These are phyloP conservation scores for Fraxinus floribunda DNA, from an alignment of 305 asterid species.

Conservation along the genomic window DNA sequence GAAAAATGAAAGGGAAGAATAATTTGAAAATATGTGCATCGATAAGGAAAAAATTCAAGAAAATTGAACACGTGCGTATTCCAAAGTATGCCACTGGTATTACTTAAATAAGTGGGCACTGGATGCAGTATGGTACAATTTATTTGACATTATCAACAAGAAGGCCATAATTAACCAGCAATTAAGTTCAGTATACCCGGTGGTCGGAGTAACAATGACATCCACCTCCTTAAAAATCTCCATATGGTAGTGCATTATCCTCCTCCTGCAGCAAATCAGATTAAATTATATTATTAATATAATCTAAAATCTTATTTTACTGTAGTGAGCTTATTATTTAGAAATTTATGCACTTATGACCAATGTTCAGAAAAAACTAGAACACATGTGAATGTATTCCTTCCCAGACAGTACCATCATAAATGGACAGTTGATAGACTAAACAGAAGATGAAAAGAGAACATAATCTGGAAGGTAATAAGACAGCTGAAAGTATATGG, in stretches of 20 bases:
- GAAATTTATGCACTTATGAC: background rate
- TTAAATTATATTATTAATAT: background rate
- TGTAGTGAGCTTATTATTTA: constrained; percentile 10
- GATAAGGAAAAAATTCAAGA: background rate
- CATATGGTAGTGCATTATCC: constrained; percentile 81
- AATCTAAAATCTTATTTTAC: background rate
- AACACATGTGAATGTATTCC: background rate
- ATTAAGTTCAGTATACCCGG: constrained; percentile 61
- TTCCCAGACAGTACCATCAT: background rate
- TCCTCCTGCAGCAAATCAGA: constrained; percentile 57
- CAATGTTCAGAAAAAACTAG: background rate
- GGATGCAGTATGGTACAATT: background rate
- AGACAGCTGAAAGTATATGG: background rate
- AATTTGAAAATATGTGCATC: background rate
- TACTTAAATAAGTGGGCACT: background rate
- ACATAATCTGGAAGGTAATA: background rate
- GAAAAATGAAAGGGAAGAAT: background rate
- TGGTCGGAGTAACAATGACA: constrained; percentile 87
- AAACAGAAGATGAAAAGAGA: background rate
- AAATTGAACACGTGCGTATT: background rate
- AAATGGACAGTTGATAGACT: background rate
- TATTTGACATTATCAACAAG: constrained; percentile 8
- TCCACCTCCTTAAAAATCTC: constrained; percentile 81
- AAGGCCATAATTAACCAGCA: background rate
- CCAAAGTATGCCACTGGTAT: background rate